phyloP scores from a whole-genome alignment of 306 rosid species.

The Quercus glauca region DNA sequence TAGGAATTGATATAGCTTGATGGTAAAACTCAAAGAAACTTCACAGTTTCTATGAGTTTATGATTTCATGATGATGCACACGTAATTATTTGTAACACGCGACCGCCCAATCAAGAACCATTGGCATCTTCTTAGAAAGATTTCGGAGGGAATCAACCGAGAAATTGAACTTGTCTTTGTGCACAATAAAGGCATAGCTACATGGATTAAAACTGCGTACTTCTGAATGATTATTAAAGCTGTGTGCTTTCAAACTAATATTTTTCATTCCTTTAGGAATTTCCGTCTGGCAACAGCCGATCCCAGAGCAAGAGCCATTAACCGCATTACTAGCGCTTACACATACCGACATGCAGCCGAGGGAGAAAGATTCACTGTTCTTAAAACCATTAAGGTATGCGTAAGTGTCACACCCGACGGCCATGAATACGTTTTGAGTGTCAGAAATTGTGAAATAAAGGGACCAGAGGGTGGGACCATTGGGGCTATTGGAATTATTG shows the following conservation, averaged over 20 bases:
- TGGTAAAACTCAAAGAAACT: no score
- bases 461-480: no score
- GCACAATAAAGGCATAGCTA: constrained; percentile 4
- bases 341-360: constrained; percentile 9
- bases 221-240: accelerated
- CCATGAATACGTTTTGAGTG: no score
- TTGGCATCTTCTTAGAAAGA: not conserved
- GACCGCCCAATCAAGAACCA: constrained; percentile 6
- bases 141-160: not conserved
- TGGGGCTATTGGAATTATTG: no score
- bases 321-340: no score
- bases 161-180: not conserved
- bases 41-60: no score
- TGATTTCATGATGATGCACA: no score
- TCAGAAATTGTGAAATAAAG: no score
- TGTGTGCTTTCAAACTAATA: accelerated
- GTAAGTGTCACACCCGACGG: no score
- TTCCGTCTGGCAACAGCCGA: constrained; percentile 7
- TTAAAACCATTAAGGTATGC: no score
- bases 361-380: no score
- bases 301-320: not conserved
- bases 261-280: not conserved
- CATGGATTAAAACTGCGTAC: not conserved
- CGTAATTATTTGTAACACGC: not conserved
- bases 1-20: no score